Evolutionary conservation across 768 basidiomycete species (phyloP).

Genomic region (Trametes maxima): DNA sequence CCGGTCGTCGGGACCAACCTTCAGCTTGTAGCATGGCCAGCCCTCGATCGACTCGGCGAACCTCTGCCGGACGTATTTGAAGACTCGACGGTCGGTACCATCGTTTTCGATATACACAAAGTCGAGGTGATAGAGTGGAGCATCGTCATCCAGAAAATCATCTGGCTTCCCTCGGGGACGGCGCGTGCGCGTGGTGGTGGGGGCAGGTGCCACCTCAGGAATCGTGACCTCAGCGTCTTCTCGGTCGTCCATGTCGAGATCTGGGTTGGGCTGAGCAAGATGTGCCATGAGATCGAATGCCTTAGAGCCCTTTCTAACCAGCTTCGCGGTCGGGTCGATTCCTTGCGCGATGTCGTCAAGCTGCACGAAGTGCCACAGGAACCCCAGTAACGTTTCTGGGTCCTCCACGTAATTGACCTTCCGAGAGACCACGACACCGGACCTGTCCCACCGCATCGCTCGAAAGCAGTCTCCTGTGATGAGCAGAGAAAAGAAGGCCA

Average conservation of each 20-base stretch:
- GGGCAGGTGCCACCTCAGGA: too few species aligned
- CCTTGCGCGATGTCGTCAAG: slow-evolving; percentile 3
- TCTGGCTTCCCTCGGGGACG: too few species aligned
- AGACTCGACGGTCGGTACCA: not conserved
- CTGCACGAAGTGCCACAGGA: not conserved
- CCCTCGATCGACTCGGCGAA: not conserved
- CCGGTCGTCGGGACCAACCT: not conserved
- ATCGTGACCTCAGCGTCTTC: too few species aligned
- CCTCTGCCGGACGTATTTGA: not conserved
- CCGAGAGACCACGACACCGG: not conserved
- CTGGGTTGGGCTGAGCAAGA: not conserved
- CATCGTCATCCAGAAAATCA: too few species aligned
- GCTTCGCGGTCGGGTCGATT: slow-evolving; percentile 1
- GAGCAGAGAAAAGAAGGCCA: not conserved
- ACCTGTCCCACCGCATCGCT: slow-evolving; percentile 3
- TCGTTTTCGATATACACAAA: too few species aligned
- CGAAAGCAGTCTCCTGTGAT: slow-evolving; percentile 1
- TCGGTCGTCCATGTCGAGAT: not conserved
- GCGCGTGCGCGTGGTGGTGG: too few species aligned
- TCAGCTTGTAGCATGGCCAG: slow-evolving; percentile 10
- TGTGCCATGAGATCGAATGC: not conserved
- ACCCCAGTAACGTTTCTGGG: not conserved
- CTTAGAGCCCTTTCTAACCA: not conserved
- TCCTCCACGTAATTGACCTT: slow-evolving; percentile 1
- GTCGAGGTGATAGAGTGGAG: too few species aligned